Base-by-base conservation (phyloP, 1,284 basidiomycete genomes). In the Heterobasidion occidentale region DNA sequence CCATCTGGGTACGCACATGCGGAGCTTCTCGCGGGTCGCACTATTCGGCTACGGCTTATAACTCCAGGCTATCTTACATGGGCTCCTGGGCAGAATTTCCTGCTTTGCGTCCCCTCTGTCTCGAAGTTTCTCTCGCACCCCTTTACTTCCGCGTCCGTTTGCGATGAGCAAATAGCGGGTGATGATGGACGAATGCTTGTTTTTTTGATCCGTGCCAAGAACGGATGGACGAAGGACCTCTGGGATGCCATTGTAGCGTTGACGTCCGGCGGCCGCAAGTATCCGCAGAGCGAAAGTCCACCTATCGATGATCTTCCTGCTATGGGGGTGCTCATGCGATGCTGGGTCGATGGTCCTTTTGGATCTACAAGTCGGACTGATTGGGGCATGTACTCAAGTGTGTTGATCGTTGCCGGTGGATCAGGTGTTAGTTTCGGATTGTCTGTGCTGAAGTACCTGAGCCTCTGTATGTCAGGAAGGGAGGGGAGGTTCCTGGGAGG, bases 71-170 rank as follows among this genome's bases (percentile, higher is more conserved):
- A 77, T 52, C 68, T 88, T 53, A 70, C 75, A 0, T 94, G 90
- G 90, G 77, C 81, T 5, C 85, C 92, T 0, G 92, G 92, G 5
- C 89, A 92, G 67, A 86, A 90, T 68, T 83, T 93, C 62, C 77
- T 90, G 20, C 77, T 94, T 58, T 83, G 77, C 57, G 74, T 93
- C 7, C 92, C 92, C 1, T 77, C 77, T 19, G 74, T 94, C 11
- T 84, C 85, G 7, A 76, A 74, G 48, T 76, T 86, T 67, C 81
- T 86, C 52, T 81, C 83, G 2, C 92, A 94, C 66, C 92, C 92
- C 1, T 94, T 93, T 70, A 93, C 92, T 0, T 84, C 86, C 58
- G 84, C 83, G 17, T 84, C 83, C 45, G 77, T 86, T 35, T 84
- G 83, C 65, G 83, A 89, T 59, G 73, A 77, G 57, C 74, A 77